Percentiles rank a stretch among this genome's conserved stretches.
Conservation (phyloP, 2,329 filamentous ascomycete species). For the Plectosphaerella plurivora region DNA sequence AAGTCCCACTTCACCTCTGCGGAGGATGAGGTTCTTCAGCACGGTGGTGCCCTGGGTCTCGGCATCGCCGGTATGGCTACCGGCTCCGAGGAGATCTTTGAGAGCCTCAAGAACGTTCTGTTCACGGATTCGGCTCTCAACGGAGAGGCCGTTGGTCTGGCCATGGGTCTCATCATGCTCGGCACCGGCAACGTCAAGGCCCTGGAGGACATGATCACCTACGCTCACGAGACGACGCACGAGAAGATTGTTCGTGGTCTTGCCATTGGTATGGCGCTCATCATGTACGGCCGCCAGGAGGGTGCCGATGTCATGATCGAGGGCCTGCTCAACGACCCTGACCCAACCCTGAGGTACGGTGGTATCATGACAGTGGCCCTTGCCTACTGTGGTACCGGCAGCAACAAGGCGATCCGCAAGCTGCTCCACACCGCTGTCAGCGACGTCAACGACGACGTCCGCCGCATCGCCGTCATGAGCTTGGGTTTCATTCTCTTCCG, state of each 20-base stretch:
- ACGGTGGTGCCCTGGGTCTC: slow-evolving; percentile 89
- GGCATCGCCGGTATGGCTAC: slow-evolving; percentile 98
- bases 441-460: slow-evolving; percentile 96
- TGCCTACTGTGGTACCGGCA: slow-evolving; percentile 94
- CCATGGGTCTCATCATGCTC: slow-evolving; percentile 98
- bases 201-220: slow-evolving; percentile 94
- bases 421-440: slow-evolving; percentile 94
- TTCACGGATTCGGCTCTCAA: slow-evolving; percentile 95
- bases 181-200: slow-evolving; percentile 95
- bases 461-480: slow-evolving; percentile 93
- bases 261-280: slow-evolving; percentile 92
- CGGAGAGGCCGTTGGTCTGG: slow-evolving; percentile 89
- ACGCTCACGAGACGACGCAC: slow-evolving; percentile 95
- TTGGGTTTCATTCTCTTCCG: slow-evolving; percentile 98
- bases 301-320: slow-evolving; percentile 92
- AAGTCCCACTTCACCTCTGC: slow-evolving; percentile 70
- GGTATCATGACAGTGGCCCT: slow-evolving; percentile 98
- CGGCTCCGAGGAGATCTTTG: slow-evolving; percentile 84
- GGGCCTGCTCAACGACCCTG: slow-evolving; percentile 85
- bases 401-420: slow-evolving; percentile 97
- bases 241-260: slow-evolving; percentile 98
- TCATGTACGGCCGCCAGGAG: slow-evolving; percentile 97
- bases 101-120: slow-evolving; percentile 82
- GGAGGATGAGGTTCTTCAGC: slow-evolving; percentile 90
- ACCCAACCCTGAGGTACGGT: slow-evolving; percentile 90